Evolutionary conservation across 495 filamentous ascomycete genomes (phyloP).

Genomic region (Astrothelium subdiscretum): DNA sequence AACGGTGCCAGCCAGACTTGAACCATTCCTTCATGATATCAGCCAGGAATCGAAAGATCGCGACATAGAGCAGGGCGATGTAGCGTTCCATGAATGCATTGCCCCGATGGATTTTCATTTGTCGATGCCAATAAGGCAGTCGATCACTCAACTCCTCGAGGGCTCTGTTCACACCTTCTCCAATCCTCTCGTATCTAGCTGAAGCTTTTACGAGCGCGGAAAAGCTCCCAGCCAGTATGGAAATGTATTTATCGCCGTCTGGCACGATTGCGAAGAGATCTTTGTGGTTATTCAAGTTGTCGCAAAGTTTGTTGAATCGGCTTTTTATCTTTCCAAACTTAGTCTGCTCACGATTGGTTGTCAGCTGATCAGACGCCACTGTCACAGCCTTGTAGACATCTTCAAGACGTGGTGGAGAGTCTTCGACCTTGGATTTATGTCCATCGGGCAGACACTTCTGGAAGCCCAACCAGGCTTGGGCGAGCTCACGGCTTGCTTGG

Average conservation of each 20-base stretch:
- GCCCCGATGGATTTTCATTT: neutral
- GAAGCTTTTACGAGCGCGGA: neutral
- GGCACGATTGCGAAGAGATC: neutral
- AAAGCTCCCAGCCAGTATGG: neutral
- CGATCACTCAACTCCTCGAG: neutral
- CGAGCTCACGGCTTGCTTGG: neutral
- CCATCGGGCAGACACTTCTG: neutral
- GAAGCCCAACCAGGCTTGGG: neutral
- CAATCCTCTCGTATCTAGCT: neutral
- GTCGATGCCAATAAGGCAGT: neutral
- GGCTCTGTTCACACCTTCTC: neutral
- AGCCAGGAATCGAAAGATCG: neutral
- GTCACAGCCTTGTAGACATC: neutral
- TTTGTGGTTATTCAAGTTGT: neutral
- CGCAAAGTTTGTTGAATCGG: neutral
- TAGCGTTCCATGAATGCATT: neutral
- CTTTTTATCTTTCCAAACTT: neutral
- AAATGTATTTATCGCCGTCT: neutral
- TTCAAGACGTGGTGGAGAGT: neutral
- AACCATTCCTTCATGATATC: conserved; percentile 1
- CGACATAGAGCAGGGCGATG: neutral
- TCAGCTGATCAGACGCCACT: neutral
- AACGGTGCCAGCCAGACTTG: neutral
- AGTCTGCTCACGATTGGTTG: neutral
- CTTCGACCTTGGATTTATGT: neutral